phyloP scores from a whole-genome alignment of 495 filamentous ascomycete genomes.

The Penicillium riverlandense region DNA sequence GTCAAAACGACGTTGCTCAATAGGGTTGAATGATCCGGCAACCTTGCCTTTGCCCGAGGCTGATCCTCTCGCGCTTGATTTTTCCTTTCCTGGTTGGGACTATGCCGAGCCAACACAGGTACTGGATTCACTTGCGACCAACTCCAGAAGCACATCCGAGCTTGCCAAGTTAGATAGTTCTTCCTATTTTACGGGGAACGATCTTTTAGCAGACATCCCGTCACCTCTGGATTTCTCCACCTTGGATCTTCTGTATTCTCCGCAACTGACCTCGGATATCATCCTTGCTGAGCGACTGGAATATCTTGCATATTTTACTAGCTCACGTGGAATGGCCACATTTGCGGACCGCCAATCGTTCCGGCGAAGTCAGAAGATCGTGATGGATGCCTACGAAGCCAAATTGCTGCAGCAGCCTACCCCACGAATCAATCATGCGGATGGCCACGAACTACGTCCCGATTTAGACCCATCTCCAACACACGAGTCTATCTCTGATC shows the following conservation, averaged over 20 bases:
- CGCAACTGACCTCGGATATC: constrained; percentile 6
- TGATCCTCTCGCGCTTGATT: too few relatives aligned
- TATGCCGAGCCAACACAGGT: too few relatives aligned
- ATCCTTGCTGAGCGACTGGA: constrained; percentile 14
- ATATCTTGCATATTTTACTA: constrained; percentile 20
- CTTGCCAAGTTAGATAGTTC: too few relatives aligned
- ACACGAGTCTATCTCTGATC: not conserved
- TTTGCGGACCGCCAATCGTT: constrained; percentile 16
- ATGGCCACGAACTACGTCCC: too few relatives aligned
- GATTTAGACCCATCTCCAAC: not conserved
- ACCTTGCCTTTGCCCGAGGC: too few relatives aligned
- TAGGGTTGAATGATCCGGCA: not conserved
- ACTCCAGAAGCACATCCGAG: too few relatives aligned
- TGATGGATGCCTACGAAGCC: constrained; percentile 2
- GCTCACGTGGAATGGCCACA: constrained; percentile 13
- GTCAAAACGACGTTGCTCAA: not conserved
- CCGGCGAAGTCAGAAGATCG: constrained; percentile 9
- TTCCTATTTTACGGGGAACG: not conserved
- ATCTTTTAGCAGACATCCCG: not conserved
- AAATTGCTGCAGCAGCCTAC: not conserved
- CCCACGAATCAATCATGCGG: too few relatives aligned
- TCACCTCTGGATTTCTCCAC: constrained; percentile 10
- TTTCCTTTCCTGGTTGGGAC: too few relatives aligned
- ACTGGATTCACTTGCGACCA: too few relatives aligned
- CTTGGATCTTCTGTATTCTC: constrained; percentile 13